Evolutionary conservation across 768 basidiomycete species (phyloP).

Genomic region (Mycena rebaudengoi): DNA sequence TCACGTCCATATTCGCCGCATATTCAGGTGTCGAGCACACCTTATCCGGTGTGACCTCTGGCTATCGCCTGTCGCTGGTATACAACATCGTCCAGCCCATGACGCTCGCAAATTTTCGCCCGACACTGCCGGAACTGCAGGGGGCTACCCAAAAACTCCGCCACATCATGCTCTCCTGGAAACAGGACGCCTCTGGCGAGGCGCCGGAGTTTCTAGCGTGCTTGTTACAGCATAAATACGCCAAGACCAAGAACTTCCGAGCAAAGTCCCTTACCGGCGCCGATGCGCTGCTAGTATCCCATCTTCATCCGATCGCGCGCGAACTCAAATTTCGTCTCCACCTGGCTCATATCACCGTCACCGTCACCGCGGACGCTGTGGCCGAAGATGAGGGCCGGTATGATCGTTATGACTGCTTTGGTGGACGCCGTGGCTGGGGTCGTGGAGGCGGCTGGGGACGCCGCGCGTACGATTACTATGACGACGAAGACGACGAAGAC

Average conservation of each 20-base stretch:
- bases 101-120: neutral
- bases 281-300: slow-evolving; percentile 25
- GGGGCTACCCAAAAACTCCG: slow-evolving; percentile 18
- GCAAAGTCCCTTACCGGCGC: slow-evolving; percentile 18
- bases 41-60: slow-evolving; percentile 9
- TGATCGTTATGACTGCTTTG: too few relatives aligned
- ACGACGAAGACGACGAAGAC: neutral
- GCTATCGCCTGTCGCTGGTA: slow-evolving; percentile 21
- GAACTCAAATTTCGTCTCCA: slow-evolving; percentile 23
- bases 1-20: slow-evolving; percentile 23
- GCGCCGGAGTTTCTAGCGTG: slow-evolving; percentile 16
- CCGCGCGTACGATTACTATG: neutral
- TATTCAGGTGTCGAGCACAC: slow-evolving; percentile 25
- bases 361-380: neutral
- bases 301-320: slow-evolving; percentile 23
- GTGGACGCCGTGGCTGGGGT: too few relatives aligned
- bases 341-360: slow-evolving; percentile 12
- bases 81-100: slow-evolving; percentile 24
- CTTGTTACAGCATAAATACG: slow-evolving; percentile 18
- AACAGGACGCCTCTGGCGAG: slow-evolving; percentile 7
- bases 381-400: too few relatives aligned
- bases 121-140: slow-evolving; percentile 22
- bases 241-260: slow-evolving; percentile 6
- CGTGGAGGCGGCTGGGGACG: neutral
- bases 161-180: slow-evolving; percentile 27